Percentiles rank a stretch among this genome's conserved stretches.
Conservation (phyloP, 352 stramenopile genomes). For the Pythium rhizo-oryzae region DNA sequence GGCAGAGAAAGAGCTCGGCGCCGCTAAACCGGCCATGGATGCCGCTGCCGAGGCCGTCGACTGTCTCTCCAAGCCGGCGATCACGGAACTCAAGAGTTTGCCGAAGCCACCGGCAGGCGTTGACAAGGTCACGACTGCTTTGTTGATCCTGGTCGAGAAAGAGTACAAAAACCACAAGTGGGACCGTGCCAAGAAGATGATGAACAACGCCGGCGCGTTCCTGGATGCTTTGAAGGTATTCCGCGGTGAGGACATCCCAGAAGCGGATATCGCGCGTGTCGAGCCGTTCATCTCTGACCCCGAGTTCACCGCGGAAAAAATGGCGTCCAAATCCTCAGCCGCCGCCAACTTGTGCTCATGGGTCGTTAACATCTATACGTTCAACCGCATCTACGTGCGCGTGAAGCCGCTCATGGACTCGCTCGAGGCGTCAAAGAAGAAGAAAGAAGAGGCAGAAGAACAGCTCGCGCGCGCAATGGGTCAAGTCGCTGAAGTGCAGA, state of each 20-base stretch:
- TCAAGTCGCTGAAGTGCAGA: slow-evolving; percentile 94
- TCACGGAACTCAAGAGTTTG: slow-evolving; percentile 97
- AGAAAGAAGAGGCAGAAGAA: slow-evolving; percentile 92
- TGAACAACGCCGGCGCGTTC: slow-evolving; percentile 97
- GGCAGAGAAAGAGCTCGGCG: slow-evolving; percentile 94
- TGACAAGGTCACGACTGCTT: slow-evolving; percentile 96
- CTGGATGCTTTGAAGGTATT: slow-evolving; percentile 93
- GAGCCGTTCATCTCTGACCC: slow-evolving; percentile 93
- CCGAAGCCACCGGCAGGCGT: slow-evolving; percentile 95
- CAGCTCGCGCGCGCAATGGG: slow-evolving; percentile 91
- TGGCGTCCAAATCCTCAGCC: slow-evolving; percentile 96
- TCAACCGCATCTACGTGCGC: slow-evolving; percentile 99
- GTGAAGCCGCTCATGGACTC: slow-evolving; percentile 99
- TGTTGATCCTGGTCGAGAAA: slow-evolving; percentile 97
- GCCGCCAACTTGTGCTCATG: slow-evolving; percentile 97
- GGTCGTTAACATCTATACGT: slow-evolving; percentile 98
- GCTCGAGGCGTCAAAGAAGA: slow-evolving; percentile 94
- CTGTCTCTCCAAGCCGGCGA: slow-evolving; percentile 96
- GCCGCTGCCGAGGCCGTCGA: slow-evolving; percentile 94
- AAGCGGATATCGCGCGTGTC: slow-evolving; percentile 93
- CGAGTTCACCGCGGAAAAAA: slow-evolving; percentile 96
- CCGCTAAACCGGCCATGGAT: slow-evolving; percentile 97
- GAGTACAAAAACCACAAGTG: slow-evolving; percentile 99
- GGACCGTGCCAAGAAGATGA: slow-evolving; percentile 99
- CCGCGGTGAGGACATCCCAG: slow-evolving; percentile 94